Evolutionary conservation across 306 rosid species (phyloP).

Genomic region (Datisca glomerata): DNA sequence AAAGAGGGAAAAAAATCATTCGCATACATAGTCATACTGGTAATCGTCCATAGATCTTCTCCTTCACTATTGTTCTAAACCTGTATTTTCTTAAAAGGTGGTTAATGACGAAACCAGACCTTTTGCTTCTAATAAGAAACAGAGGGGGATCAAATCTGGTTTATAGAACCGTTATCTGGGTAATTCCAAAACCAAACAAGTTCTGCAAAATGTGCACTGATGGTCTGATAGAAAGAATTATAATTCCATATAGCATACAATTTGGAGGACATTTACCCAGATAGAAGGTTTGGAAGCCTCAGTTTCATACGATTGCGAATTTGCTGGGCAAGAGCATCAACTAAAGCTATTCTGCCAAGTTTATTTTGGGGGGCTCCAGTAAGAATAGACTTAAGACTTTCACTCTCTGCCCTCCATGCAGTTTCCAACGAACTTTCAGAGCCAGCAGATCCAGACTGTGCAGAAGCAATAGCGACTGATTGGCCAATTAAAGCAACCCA

Average conservation of each 20-base stretch:
- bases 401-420: slow-evolving; percentile 98
- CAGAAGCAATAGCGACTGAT: slow-evolving; percentile 81
- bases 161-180: no score
- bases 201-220: background rate
- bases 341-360: slow-evolving; percentile 91
- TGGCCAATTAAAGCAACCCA: slow-evolving; percentile 98
- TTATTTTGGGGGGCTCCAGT: slow-evolving; percentile 91
- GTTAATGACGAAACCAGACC: no score
- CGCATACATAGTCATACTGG: no score
- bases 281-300: slow-evolving; percentile 79
- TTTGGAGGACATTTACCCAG: slow-evolving; percentile 51
- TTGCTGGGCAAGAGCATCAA: slow-evolving; percentile 82
- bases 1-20: no score
- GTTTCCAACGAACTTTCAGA: slow-evolving; percentile 91
- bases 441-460: slow-evolving; percentile 88
- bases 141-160: no score
- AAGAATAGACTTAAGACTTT: slow-evolving; percentile 84
- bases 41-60: no score
- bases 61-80: no score
- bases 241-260: slow-evolving; percentile 2
- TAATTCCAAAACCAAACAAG: no score
- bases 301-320: slow-evolving; percentile 87
- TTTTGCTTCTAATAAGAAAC: no score
- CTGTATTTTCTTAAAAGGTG: no score
- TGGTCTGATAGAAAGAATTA: slow-evolving; percentile 1